Conservation (phyloP, 345 rosid species). For the Adansonia digitata region DNA sequence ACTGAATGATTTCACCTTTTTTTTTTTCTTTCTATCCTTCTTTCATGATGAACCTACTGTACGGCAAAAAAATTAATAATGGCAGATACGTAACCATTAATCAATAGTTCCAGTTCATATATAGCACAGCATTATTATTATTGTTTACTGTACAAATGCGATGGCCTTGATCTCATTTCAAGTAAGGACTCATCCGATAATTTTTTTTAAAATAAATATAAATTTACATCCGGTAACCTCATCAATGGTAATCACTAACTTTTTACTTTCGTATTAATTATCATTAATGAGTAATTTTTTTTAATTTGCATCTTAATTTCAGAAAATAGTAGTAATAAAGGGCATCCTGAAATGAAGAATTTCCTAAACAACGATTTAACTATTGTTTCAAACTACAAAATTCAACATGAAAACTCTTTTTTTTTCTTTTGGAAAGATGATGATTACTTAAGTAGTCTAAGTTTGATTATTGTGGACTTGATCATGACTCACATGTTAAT, state of each 20-base stretch:
- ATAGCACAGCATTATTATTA: too few species aligned
- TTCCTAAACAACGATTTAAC: background rate
- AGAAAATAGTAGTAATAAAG: too few species aligned
- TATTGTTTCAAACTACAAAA: background rate
- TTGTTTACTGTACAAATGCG: too few species aligned
- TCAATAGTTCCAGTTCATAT: background rate
- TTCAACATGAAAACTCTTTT: background rate
- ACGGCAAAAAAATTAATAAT: background rate
- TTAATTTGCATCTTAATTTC: too few species aligned
- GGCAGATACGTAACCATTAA: background rate
- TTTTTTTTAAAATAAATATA: too few species aligned
- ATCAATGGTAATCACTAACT: too few species aligned
- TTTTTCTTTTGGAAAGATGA: background rate
- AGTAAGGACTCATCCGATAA: too few species aligned
- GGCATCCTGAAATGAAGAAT: too few species aligned
- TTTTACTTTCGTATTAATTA: too few species aligned
- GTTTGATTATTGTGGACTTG: constrained; percentile 4
- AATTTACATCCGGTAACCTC: too few species aligned
- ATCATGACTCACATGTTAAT: background rate
- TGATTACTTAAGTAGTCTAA: background rate
- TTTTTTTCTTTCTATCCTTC: background rate
- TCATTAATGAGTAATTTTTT: too few species aligned
- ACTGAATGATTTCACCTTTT: background rate
- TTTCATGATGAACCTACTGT: background rate
- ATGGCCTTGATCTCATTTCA: too few species aligned